Evolutionary conservation across 495 filamentous ascomycete species (phyloP).

Genomic region (Hypomontagnella submonticulosa): DNA sequence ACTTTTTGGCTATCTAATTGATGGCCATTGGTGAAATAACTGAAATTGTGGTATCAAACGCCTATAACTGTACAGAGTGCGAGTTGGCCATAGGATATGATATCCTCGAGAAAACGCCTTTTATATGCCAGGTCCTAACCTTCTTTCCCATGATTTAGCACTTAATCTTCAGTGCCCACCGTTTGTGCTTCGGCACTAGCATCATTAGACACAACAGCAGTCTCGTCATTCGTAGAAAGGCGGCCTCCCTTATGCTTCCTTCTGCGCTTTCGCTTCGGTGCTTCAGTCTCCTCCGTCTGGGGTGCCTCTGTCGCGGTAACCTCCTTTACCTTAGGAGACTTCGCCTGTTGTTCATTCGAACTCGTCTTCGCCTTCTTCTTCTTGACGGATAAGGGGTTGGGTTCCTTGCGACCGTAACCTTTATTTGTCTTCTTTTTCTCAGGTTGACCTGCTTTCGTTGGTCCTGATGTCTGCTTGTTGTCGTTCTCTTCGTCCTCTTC

Average conservation of each 20-base stretch:
- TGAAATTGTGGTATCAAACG: conserved; percentile 31
- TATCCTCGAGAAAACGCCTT: conserved; percentile 19
- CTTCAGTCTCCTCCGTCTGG: conserved; percentile 21
- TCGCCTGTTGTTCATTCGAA: conserved; percentile 18
- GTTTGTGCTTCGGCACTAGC: conserved; percentile 13
- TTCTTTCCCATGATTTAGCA: conserved; percentile 10
- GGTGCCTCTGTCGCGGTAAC: conserved; percentile 1
- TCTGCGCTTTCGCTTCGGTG: conserved; percentile 57
- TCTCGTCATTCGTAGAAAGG: conserved; percentile 19
- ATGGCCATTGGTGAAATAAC: too few species aligned
- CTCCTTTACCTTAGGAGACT: conserved; percentile 30
- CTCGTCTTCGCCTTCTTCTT: conserved; percentile 70
- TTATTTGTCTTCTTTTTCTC: conserved; percentile 71
- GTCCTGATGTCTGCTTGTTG: conserved; percentile 36
- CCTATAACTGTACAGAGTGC: conserved; percentile 12
- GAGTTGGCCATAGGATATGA: conserved; percentile 1
- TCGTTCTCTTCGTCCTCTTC: conserved; percentile 50
- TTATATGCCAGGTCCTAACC: conserved; percentile 5
- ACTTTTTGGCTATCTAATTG: too few species aligned
- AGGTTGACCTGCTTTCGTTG: conserved; percentile 20
- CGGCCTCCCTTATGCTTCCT: conserved; percentile 55
- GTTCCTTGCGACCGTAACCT: conserved; percentile 75
- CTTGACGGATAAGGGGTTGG: conserved; percentile 91
- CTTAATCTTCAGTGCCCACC: conserved; percentile 36
- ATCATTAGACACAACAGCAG: conserved; percentile 21